A percentile compares a stretch with the other conserved stretches of the same genome.
phyloP scores from a whole-genome alignment of 2,329 filamentous ascomycete species.

The Ophiostoma novo-ulmi region DNA sequence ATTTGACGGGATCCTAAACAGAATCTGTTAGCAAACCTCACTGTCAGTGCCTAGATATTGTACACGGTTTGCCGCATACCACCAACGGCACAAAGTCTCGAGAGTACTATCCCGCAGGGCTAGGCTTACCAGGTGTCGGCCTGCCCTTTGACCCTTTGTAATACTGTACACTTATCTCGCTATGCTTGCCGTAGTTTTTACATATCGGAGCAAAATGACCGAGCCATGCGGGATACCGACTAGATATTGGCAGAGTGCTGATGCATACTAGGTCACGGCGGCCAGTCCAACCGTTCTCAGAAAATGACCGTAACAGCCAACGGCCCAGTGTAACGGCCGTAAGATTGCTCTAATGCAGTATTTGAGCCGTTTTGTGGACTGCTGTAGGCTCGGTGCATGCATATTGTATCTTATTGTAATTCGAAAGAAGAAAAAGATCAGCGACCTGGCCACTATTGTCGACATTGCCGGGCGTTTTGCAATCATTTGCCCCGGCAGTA shows the following conservation, averaged over 20 bases:
- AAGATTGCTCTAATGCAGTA: not conserved
- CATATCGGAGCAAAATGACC: not conserved
- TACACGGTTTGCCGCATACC: too few species aligned
- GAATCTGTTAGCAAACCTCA: not conserved
- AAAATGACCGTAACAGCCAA: not conserved
- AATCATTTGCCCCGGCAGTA: not conserved
- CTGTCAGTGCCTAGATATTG: not conserved
- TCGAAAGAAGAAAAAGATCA: not conserved
- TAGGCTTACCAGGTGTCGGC: not conserved
- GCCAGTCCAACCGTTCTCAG: not conserved
- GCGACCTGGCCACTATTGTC: not conserved
- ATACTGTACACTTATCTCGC: not conserved
- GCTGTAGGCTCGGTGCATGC: not conserved
- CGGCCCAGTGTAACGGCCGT: not conserved
- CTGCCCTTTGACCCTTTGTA: not conserved
- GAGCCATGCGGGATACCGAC: not conserved
- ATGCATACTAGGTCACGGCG: not conserved
- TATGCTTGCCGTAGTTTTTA: not conserved
- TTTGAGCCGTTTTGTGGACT: not conserved
- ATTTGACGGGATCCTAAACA: not conserved
- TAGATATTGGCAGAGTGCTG: not conserved
- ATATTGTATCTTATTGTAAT: not conserved
- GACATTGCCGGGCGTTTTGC: not conserved
- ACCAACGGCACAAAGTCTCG: too few species aligned
- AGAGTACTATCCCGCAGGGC: too few species aligned